Conservation (phyloP, 306 rosid species). For the Pachyrhizus erosus region DNA sequence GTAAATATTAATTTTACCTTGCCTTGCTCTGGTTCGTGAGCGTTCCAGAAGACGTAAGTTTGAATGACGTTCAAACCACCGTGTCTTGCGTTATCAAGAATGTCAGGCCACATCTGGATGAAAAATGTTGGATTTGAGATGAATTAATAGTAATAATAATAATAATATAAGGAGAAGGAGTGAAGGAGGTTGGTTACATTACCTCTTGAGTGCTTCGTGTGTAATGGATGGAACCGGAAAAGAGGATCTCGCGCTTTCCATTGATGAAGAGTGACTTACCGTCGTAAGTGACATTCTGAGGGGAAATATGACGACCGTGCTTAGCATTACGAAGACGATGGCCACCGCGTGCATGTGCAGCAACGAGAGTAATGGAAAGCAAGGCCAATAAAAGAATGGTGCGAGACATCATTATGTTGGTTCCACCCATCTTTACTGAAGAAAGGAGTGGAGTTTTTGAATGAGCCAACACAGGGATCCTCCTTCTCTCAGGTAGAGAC, state of each 20-base stretch:
- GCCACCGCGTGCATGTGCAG: too few species aligned
- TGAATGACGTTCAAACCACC: slow-evolving; percentile 90
- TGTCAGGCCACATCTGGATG: slow-evolving; percentile 77
- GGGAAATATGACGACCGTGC: neutral
- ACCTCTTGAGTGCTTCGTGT: slow-evolving; percentile 79
- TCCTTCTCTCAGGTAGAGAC: slow-evolving; percentile 32
- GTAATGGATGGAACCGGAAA: slow-evolving; percentile 92
- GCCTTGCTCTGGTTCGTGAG: slow-evolving; percentile 80
- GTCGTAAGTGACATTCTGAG: slow-evolving; percentile 58
- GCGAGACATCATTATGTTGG: neutral
- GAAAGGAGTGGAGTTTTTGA: too few species aligned
- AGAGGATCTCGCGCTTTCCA: slow-evolving; percentile 71
- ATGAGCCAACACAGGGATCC: neutral
- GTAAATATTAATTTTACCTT: too few species aligned
- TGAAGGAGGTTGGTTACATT: too few species aligned
- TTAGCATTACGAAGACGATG: too few species aligned
- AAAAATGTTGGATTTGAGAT: too few species aligned
- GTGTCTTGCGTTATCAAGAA: slow-evolving; percentile 64
- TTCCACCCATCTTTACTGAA: too few species aligned
- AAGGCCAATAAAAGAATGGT: neutral
- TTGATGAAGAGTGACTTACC: slow-evolving; percentile 53
- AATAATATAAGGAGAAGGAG: too few species aligned
- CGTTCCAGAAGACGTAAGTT: slow-evolving; percentile 94
- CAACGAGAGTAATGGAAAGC: neutral
- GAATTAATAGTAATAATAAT: too few species aligned